Percentiles rank a stretch among this genome's conserved stretches.
Evolutionary conservation across 2,329 filamentous ascomycete species (phyloP).

Genomic region (Eutypella sp.): DNA sequence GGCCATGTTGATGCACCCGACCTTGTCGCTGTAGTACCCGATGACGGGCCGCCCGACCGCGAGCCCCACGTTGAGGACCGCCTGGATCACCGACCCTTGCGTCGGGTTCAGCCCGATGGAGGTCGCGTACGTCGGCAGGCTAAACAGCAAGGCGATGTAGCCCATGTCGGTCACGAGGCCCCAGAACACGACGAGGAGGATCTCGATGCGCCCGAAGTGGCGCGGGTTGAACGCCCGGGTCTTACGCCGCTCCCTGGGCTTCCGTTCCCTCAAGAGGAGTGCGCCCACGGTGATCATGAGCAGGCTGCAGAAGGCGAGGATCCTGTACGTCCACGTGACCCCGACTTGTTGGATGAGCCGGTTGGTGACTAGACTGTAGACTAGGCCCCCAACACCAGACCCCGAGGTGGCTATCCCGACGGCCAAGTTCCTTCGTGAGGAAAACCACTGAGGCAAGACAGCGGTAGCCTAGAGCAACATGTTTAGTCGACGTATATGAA

Average conservation of each 20-base stretch:
- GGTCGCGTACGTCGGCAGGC: slow-evolving; percentile 56
- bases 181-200: slow-evolving; percentile 53
- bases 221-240: slow-evolving; percentile 46
- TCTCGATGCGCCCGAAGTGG: slow-evolving; percentile 49
- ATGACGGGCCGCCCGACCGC: slow-evolving; percentile 54
- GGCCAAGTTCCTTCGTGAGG: slow-evolving; percentile 49
- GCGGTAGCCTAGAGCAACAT: neutral
- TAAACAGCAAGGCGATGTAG: slow-evolving; percentile 61
- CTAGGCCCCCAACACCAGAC: slow-evolving; percentile 53
- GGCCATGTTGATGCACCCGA: slow-evolving; percentile 61
- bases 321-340: slow-evolving; percentile 56
- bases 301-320: slow-evolving; percentile 51
- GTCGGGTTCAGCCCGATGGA: slow-evolving; percentile 52
- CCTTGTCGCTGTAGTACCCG: slow-evolving; percentile 54
- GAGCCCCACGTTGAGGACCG: slow-evolving; percentile 59
- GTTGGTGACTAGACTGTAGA: slow-evolving; percentile 53
- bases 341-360: slow-evolving; percentile 52
- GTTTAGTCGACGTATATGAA: too few species aligned
- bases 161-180: slow-evolving; percentile 59
- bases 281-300: slow-evolving; percentile 47
- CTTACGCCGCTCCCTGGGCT: slow-evolving; percentile 41
- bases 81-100: slow-evolving; percentile 58
- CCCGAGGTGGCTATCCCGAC: slow-evolving; percentile 56
- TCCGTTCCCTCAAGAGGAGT: slow-evolving; percentile 51
- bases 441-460: slow-evolving; percentile 58